phyloP scores from a whole-genome alignment of 768 basidiomycete species.

The Tylopilus cervinicoccineus region DNA sequence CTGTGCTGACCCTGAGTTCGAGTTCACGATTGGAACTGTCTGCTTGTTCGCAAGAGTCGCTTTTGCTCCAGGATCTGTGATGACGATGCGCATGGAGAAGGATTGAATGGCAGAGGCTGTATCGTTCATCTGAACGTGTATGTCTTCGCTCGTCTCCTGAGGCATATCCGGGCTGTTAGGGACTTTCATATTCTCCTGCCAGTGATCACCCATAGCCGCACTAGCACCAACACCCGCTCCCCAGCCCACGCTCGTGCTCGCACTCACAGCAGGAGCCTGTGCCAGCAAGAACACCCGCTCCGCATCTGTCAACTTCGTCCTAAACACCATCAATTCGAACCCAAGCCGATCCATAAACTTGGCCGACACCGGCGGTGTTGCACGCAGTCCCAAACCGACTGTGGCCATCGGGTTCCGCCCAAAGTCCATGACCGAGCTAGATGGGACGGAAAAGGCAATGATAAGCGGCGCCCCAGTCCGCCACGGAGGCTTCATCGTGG shows the following conservation, averaged over 20 bases:
- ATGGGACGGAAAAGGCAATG: constrained; percentile 16
- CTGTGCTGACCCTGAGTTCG: neutral
- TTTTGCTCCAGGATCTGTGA: constrained; percentile 16
- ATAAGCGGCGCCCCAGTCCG: constrained; percentile 16
- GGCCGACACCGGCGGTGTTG: constrained; percentile 1
- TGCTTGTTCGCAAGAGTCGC: constrained; percentile 7
- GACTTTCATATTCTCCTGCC: neutral
- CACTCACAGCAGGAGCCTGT: constrained; percentile 7
- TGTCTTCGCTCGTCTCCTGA: neutral
- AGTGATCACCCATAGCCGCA: neutral
- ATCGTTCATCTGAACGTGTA: constrained; percentile 17
- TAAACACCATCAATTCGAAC: constrained; percentile 15
- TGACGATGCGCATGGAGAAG: constrained; percentile 18
- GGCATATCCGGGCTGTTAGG: neutral
- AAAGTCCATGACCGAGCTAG: constrained; percentile 12
- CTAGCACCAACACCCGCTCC: neutral
- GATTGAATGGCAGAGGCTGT: constrained; percentile 1
- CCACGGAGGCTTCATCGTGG: constrained; percentile 6
- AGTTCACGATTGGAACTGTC: constrained; percentile 9
- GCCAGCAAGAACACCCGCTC: constrained; percentile 17
- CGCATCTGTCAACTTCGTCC: constrained; percentile 10
- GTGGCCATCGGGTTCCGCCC: constrained; percentile 3
- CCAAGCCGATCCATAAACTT: constrained; percentile 13
- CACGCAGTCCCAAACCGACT: constrained; percentile 13
- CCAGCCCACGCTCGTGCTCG: neutral